Percentiles rank a stretch among this genome's conserved stretches.
Evolutionary conservation across 129 eudicot species (phyloP).

Genomic region (Flaveria bidentis): DNA sequence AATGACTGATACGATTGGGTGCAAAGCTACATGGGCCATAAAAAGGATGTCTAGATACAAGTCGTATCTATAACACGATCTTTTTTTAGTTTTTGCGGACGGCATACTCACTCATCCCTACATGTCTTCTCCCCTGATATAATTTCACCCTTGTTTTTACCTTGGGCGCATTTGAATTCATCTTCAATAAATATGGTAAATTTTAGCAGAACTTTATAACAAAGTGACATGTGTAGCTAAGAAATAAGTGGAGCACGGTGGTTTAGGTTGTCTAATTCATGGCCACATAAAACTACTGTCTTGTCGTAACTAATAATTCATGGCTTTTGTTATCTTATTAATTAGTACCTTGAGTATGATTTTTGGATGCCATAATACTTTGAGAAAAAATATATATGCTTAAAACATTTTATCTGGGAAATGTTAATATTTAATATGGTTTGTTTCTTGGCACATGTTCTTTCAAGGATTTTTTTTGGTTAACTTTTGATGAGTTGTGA

Average conservation of each 20-base stretch:
- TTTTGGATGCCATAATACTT: background rate
- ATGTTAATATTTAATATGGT: background rate
- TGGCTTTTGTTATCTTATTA: background rate
- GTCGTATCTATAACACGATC: no score
- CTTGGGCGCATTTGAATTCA: no score
- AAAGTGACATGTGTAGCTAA: background rate
- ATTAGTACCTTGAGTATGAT: background rate
- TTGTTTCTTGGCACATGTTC: background rate
- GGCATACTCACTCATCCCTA: no score
- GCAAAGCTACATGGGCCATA: no score
- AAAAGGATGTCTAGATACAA: no score
- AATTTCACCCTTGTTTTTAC: no score
- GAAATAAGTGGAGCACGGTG: conserved; percentile 1
- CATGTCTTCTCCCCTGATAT: no score
- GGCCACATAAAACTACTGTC: background rate
- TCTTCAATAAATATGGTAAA: no score
- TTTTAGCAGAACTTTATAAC: background rate
- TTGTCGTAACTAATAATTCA: background rate
- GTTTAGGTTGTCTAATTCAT: background rate
- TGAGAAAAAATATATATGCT: background rate
- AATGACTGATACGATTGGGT: no score
- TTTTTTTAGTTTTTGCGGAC: no score
- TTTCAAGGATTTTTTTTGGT: no score
- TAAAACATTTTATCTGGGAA: background rate
- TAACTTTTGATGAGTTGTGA: background rate